Base-by-base conservation (phyloP, 2,329 filamentous ascomycete species). In the Colletotrichum lupini region DNA sequence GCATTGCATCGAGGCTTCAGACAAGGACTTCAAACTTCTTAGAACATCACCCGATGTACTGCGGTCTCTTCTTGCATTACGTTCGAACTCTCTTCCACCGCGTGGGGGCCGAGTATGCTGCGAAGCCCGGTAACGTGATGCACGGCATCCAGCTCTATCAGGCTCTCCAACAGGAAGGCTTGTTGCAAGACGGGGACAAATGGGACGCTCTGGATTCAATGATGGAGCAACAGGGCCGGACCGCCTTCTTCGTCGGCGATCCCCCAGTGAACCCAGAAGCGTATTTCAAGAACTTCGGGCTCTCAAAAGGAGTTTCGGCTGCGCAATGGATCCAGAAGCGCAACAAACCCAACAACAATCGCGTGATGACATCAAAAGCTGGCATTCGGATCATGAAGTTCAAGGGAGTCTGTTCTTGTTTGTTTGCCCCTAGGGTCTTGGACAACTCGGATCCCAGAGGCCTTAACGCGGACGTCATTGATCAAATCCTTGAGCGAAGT, bases 251-350 rank as follows among this genome's bases (percentile, higher is more conserved):
- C 3, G 32, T 79, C 3, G 77, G 76, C 16, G 60, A 75, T 2
- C 73, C 72, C 0, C 77, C 75, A 1, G 72, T 28, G 9, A 70
- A 72, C 30, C 75, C 67, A 1, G 76, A 77, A 9, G 75, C 56
- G 2, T 78, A 77, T 56, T 79, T 66, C 42, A 78, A 53, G 5
- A 79, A 77, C 68, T 77, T 76, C 53, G 64, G 58, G 24, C 74
- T 79, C 6, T 75, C 72, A 14, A 59, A 71, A 1, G 76, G 78
- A 11, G 14, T 74, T 0, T 79, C 77, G 0, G 67, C 67, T 14
- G 75, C 72, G 3, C 76, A 79, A 37, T 78, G 62, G 69, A 70
- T 74, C 1, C 37, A 76, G 0, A 77, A 75, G 24, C 68, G 67
- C 16, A 63, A 58, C 14, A 14, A 42, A 42, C 37, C 32, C 8